These are phyloP conservation scores for Sclerotinia minor DNA, from an alignment of 2,329 filamentous ascomycete species.

Conservation along the genomic window DNA sequence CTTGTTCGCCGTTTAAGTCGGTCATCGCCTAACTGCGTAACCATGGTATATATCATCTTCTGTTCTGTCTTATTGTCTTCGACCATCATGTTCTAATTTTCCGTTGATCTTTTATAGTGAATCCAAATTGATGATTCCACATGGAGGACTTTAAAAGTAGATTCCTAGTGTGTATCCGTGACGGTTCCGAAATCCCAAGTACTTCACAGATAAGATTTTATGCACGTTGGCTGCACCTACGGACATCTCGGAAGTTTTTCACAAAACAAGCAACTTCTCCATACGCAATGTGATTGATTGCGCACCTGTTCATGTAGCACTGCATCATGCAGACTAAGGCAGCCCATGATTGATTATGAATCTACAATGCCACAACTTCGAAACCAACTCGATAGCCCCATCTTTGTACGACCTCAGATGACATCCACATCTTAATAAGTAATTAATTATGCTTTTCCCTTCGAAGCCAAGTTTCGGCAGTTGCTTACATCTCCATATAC, in stretches of 20 bases:
- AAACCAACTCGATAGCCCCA: neutral
- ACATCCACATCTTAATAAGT: neutral
- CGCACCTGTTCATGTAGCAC: slow-evolving; percentile 6
- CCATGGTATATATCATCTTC: neutral
- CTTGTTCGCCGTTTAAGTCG: neutral
- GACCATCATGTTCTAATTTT: neutral
- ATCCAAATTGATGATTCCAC: neutral
- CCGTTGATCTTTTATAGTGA: no score
- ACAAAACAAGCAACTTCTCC: slow-evolving; percentile 8
- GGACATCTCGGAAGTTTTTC: neutral
- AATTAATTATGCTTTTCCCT: neutral
- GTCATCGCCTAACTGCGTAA: neutral
- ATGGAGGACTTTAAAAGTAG: no score
- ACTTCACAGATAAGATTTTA: neutral
- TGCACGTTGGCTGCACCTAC: neutral
- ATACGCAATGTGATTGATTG: neutral
- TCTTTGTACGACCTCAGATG: neutral
- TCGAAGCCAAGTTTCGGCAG: slow-evolving; percentile 7
- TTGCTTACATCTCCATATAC: neutral
- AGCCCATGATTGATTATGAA: neutral
- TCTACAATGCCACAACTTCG: slow-evolving; percentile 16
- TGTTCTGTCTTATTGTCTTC: neutral
- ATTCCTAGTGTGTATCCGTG: no score
- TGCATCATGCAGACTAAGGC: neutral
- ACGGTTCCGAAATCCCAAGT: neutral